Conservation (phyloP, 2,329 filamentous ascomycete genomes). For the Verticillium zaregamsianum region DNA sequence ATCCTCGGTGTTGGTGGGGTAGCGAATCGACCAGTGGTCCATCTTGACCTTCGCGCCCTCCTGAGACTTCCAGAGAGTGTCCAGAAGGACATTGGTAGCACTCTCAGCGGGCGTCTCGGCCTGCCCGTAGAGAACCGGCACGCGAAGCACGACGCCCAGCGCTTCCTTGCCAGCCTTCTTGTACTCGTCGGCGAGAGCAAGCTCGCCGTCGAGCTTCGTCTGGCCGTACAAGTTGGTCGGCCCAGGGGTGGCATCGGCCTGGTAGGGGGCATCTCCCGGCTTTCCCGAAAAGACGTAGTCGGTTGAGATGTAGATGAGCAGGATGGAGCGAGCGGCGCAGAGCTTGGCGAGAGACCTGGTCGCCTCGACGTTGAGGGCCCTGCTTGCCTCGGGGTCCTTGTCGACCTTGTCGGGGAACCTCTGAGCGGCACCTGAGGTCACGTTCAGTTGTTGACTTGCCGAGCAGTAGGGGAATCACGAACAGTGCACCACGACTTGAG, state of each 20-base stretch:
- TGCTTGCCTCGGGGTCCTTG: slow-evolving; percentile 70
- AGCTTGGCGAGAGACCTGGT: slow-evolving; percentile 61
- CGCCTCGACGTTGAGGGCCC: slow-evolving; percentile 69
- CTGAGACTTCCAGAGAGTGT: slow-evolving; percentile 70
- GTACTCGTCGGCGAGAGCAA: slow-evolving; percentile 62
- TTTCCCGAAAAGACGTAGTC: slow-evolving; percentile 76
- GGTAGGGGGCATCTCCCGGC: slow-evolving; percentile 80
- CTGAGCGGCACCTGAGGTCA: slow-evolving; percentile 69
- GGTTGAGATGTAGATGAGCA: slow-evolving; percentile 76
- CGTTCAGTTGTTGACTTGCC: not conserved
- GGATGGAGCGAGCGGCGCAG: slow-evolving; percentile 56
- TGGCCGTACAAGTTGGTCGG: slow-evolving; percentile 74
- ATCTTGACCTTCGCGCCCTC: slow-evolving; percentile 63
- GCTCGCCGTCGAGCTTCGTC: slow-evolving; percentile 57
- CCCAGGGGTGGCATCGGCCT: slow-evolving; percentile 53
- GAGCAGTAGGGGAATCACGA: slow-evolving; percentile 22
- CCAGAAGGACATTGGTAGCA: slow-evolving; percentile 77
- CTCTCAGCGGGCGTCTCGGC: slow-evolving; percentile 69
- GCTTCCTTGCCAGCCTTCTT: slow-evolving; percentile 42
- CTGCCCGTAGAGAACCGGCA: slow-evolving; percentile 82
- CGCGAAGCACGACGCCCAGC: slow-evolving; percentile 66
- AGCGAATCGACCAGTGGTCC: slow-evolving; percentile 82
- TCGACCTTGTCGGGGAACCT: slow-evolving; percentile 84
- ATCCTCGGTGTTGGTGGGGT: slow-evolving; percentile 86
- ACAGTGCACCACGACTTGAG: slow-evolving; percentile 80